phyloP scores from a whole-genome alignment of 805 yeast species.

The Yamadazyma takamatsuzukensis region DNA sequence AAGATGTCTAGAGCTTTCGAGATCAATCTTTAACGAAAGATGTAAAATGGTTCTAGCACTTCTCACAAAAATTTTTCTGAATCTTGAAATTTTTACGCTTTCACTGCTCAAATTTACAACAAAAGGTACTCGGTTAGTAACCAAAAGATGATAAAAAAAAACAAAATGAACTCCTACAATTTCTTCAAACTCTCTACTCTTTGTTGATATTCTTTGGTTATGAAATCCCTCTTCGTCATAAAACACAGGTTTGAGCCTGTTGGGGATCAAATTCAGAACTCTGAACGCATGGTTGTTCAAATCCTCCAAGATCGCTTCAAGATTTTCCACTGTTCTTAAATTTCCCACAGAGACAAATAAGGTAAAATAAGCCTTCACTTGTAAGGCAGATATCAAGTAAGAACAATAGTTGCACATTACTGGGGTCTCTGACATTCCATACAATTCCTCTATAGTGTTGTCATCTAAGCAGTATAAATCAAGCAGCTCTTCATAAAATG shows the following conservation, averaged over 20 bases:
- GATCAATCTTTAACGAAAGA: conserved; percentile 15
- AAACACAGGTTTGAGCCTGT: conserved; percentile 24
- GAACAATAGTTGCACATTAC: conserved; percentile 4
- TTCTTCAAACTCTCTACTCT: conserved; percentile 1
- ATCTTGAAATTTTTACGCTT: conserved; percentile 14
- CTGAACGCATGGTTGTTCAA: conserved; percentile 23
- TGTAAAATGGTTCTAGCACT: conserved; percentile 29
- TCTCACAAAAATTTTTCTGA: conserved; percentile 24
- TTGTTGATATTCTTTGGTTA: neutral
- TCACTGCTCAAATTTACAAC: conserved; percentile 12
- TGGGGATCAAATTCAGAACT: conserved; percentile 13
- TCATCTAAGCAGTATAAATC: conserved; percentile 5
- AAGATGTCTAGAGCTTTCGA: conserved; percentile 10
- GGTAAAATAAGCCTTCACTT: conserved; percentile 24
- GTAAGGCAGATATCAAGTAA: conserved; percentile 18
- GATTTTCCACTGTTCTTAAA: conserved; percentile 14
- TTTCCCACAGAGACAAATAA: conserved; percentile 28
- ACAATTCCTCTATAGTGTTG: conserved; percentile 2
- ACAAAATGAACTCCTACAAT: conserved; percentile 17
- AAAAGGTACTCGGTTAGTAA: conserved; percentile 31
- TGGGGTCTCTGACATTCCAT: neutral
- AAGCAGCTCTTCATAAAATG: too few relatives aligned
- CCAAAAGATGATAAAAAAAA: conserved; percentile 24
- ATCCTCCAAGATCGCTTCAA: conserved; percentile 20
- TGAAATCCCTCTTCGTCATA: conserved; percentile 31